These are phyloP conservation scores for Venturia asperata DNA, from an alignment of 2,329 filamentous ascomycete species.

Conservation along the genomic window DNA sequence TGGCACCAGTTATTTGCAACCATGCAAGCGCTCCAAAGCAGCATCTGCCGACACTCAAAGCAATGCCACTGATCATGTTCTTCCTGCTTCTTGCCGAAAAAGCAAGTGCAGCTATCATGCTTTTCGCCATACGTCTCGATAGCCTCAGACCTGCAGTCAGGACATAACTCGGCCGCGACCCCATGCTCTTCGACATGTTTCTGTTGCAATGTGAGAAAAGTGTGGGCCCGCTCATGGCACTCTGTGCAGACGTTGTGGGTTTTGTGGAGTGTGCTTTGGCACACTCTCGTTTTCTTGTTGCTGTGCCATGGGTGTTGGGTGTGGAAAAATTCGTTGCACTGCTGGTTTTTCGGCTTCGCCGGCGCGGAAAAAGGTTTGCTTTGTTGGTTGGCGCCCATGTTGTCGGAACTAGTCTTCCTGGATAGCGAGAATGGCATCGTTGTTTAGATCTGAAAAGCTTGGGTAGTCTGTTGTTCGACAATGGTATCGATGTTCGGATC, in stretches of 20 bases:
- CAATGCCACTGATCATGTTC: neutral
- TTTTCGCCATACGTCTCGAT: neutral
- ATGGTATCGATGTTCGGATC: no score
- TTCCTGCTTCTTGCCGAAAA: neutral
- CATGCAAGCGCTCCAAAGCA: neutral
- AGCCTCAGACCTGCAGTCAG: neutral
- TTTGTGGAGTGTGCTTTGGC: neutral
- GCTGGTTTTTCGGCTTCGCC: neutral
- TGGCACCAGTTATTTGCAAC: neutral
- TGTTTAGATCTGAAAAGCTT: no score
- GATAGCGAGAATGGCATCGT: no score
- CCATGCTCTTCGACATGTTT: neutral
- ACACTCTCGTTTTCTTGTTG: neutral
- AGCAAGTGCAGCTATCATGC: neutral
- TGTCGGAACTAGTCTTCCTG: neutral
- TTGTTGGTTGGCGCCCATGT: neutral
- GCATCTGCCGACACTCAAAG: conserved; percentile 1
- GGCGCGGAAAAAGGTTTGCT: neutral
- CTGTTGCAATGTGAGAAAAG: neutral
- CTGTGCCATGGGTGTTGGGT: neutral
- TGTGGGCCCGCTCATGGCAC: neutral
- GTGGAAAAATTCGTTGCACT: neutral
- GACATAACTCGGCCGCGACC: neutral
- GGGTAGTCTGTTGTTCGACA: no score
- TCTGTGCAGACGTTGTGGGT: neutral